These are phyloP conservation scores for Thelephora terrestris DNA, from an alignment of 1,284 basidiomycete genomes.

Conservation along the genomic window DNA sequence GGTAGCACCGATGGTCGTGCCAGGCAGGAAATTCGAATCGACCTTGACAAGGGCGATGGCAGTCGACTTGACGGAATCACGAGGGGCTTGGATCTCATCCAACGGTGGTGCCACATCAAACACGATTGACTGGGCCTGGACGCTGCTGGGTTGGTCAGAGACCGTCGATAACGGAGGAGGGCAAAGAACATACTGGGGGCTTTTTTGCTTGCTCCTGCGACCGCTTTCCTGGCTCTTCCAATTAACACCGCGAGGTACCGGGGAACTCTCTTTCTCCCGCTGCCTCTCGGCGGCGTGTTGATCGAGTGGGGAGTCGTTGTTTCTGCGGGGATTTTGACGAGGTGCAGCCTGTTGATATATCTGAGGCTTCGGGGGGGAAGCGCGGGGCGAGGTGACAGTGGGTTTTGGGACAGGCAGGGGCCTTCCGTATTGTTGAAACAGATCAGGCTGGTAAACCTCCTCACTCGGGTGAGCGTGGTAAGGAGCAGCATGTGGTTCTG, in stretches of 20 bases:
- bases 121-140: conserved; percentile 44
- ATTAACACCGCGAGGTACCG: conserved; percentile 39
- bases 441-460: conserved; percentile 28
- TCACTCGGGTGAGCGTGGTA: conserved; percentile 35
- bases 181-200: conserved; percentile 38
- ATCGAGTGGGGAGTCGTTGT: conserved; percentile 26
- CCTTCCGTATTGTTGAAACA: conserved; percentile 29
- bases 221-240: conserved; percentile 29
- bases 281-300: conserved; percentile 35
- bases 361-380: conserved; percentile 49
- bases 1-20: conserved; percentile 76
- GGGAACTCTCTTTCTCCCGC: conserved; percentile 61
- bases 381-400: conserved; percentile 49
- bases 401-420: conserved; percentile 37
- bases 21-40: conserved; percentile 68
- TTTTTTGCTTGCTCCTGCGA: conserved; percentile 36
- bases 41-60: conserved; percentile 78
- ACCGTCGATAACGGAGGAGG: background rate
- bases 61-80: conserved; percentile 66
- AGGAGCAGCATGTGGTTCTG: conserved; percentile 14
- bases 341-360: conserved; percentile 13
- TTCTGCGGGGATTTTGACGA: conserved; percentile 19
- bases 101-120: conserved; percentile 63
- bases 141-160: conserved; percentile 6
- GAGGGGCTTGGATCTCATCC: conserved; percentile 61